Evolutionary conservation across 768 basidiomycete species (phyloP).

Genomic region (Chalciporus piperatus): DNA sequence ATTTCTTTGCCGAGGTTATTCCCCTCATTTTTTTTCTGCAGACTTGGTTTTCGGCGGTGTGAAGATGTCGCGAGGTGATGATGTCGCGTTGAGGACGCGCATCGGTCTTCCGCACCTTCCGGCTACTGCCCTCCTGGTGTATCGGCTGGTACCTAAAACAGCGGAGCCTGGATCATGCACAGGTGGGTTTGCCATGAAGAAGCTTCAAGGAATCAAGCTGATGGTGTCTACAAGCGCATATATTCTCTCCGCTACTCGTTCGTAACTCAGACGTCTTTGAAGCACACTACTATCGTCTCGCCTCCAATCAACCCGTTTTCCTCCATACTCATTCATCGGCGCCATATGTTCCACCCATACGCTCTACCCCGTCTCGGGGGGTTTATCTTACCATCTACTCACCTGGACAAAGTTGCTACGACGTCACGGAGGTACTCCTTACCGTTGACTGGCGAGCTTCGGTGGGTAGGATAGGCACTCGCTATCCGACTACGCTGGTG

Average conservation of each 20-base stretch:
- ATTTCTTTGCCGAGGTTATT: background rate
- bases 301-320: conserved; percentile 20
- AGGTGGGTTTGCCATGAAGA: conserved; percentile 17
- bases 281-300: conserved; percentile 65
- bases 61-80: conserved; percentile 31
- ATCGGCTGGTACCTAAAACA: conserved; percentile 45
- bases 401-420: conserved; percentile 48
- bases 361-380: conserved; percentile 28
- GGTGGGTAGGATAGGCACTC: conserved; percentile 63
- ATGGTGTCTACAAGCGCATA: conserved; percentile 39
- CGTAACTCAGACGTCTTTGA: conserved; percentile 60
- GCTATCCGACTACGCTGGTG: conserved; percentile 72
- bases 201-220: background rate
- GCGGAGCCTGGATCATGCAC: conserved; percentile 23
- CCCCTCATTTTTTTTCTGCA: conserved; percentile 25
- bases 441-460: conserved; percentile 69
- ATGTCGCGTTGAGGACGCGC: conserved; percentile 37
- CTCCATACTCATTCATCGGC: conserved; percentile 69
- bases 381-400: conserved; percentile 60
- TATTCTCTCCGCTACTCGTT: conserved; percentile 64
- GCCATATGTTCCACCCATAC: conserved; percentile 50
- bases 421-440: conserved; percentile 41
- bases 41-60: conserved; percentile 38
- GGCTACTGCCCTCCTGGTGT: conserved; percentile 63
- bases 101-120: conserved; percentile 55